Evolutionary conservation across 106 monocot genomes (phyloP), one percentile per base, ranked within the genome.

Genomic region (Platanthera zijinensis): DNA sequence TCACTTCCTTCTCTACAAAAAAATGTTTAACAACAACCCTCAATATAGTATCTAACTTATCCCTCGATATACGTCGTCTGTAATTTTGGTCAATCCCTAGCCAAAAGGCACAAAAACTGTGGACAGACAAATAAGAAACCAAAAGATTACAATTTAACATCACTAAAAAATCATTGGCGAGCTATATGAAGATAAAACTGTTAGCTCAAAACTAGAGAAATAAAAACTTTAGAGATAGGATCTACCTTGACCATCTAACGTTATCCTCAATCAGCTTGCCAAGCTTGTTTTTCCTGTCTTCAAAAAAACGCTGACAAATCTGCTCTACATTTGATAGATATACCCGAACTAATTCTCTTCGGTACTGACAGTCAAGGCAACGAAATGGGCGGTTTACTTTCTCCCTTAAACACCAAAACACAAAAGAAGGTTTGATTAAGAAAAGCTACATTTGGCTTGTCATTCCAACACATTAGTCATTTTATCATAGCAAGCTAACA

Each of bases 1-100:
- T 99, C 12, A 94, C 97, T 77, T 99, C 97, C 83, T 99, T 94
- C 80, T 99, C 97, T 22, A 91, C 80, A 73, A 99, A 99, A 72
- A 99, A 94, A 45, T 92, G 86, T 52, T 99, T 94, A 15, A 99
- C 92, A 56, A 88, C 85, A 53, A 85, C 82, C 86, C 92, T 94
- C 52, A 99, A 19, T 74, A 94, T 90, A 7, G 86, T 72, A 52
- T 90, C 91, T 13, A 83, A 80, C 74, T 92, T 94, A 12, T 94
- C 92, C 74, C 83, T 85, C 73, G 92, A 92, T 88, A 99, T 90
- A 56, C 77, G 80, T 48, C 71, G 51, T 69, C 80, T 87, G 1
- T 79, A 57, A 81, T 39, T 86, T 68, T 82, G 78, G 82, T 92
- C 92, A 61, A 85, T 74, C 57, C 88, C 89, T 69, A 81, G 62